Evolutionary conservation across 371 early-diverging fungal species (phyloP), one percentile per base, ranked within the genome.

Genomic region (Entomophthora muscae): DNA sequence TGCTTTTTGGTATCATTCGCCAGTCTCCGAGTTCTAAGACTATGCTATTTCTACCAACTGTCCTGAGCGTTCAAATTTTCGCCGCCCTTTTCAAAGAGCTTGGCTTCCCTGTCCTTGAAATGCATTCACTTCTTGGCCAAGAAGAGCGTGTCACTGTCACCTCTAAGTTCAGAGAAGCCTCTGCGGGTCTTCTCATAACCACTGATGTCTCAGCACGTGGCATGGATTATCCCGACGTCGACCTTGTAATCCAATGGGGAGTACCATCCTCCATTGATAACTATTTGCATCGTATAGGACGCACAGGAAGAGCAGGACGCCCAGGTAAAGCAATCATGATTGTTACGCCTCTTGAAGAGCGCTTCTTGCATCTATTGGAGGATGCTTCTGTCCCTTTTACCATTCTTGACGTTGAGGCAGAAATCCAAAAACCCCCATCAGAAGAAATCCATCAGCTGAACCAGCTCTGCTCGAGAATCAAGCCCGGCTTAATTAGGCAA

Each of bases 161-260:
- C 0, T 78, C 84, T 32, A 71, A 71, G 21, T 96, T 96, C 83
- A 71, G 68, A n/a, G 69, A 79, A 22, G 72, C 66, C 5, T 56
- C 66, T 3, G 76, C 74, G n/a, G 76, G 82, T 24, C 78, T 95
- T 32, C 72, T 99, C 67, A 85, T 99, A 66, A 97, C 99, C 0
- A 92, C 98, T 0, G 99, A 99, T 74, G 98, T 99, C 2, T 96
- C 98, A 62, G 99, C 99, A 32, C 90, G 99, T 69, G 99, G 99
- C 52, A 89, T 99, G 21, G 99, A 99, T 74, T 98, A 98, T 61
- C 98, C 98, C 23, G 92, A 89, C 72, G 94, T 99, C 1, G 85
- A 88, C 0, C 75, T 93, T 56, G 96, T 98, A 3, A 61, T 98
- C 23, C 98, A 98, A 76, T 80, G 94, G 52, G 99, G 98, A 69